A percentile compares a stretch with the other conserved stretches of the same genome.
These are phyloP conservation scores for Alternaria triticina DNA, from an alignment of 2,329 filamentous ascomycete species.

Conservation along the genomic window DNA sequence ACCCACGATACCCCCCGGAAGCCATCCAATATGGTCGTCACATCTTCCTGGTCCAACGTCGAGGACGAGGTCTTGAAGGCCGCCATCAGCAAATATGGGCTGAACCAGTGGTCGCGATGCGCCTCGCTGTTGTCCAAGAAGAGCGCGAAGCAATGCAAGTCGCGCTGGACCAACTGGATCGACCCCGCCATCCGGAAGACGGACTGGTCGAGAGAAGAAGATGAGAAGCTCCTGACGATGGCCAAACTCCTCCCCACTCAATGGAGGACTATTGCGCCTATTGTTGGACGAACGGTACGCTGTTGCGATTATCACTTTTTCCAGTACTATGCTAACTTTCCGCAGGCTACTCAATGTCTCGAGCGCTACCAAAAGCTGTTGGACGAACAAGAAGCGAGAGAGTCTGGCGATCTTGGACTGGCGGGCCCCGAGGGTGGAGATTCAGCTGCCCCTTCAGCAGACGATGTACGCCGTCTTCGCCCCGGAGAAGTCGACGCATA, in stretches of 20 bases:
- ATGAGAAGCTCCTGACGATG: conserved; percentile 94
- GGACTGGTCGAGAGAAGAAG: conserved; percentile 98
- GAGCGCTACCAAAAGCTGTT: conserved; percentile 96
- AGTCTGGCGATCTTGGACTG: conserved; percentile 79
- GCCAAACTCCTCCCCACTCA: conserved; percentile 99
- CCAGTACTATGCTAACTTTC: neutral
- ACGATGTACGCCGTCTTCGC: conserved; percentile 85
- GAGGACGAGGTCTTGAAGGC: conserved; percentile 98
- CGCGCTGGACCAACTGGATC: conserved; percentile 97
- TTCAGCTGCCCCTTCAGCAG: conserved; percentile 83
- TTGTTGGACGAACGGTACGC: conserved; percentile 81
- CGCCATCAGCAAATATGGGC: conserved; percentile 51
- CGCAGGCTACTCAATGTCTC: conserved; percentile 83
- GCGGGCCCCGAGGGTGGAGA: conserved; percentile 87
- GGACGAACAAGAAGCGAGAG: conserved; percentile 91
- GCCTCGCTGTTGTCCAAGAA: conserved; percentile 96
- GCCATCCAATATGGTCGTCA: conserved; percentile 57
- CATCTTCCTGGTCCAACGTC: conserved; percentile 60
- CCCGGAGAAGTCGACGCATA: conserved; percentile 97
- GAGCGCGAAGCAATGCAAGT: conserved; percentile 98
- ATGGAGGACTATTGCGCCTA: conserved; percentile 97
- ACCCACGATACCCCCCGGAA: conserved; percentile 47
- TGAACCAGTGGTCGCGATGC: conserved; percentile 90
- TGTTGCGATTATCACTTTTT: neutral
- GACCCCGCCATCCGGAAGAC: conserved; percentile 98